phyloP scores from a whole-genome alignment of 495 filamentous ascomycete species.

The Aspergillus carlsbadensis region DNA sequence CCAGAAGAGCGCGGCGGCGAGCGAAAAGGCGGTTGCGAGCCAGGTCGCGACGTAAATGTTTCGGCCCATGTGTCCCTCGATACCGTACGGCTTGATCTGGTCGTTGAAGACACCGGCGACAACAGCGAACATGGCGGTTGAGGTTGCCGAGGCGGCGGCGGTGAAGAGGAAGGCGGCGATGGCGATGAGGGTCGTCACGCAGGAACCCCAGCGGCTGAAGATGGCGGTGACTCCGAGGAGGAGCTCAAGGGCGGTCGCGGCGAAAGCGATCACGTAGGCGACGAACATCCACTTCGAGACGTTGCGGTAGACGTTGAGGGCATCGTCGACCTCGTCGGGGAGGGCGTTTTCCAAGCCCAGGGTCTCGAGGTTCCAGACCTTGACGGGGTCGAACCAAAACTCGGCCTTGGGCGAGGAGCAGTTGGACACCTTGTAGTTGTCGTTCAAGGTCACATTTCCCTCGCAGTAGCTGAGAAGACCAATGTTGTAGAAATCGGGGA shows the following conservation, averaged over 20 bases:
- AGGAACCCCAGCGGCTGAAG: constrained; percentile 68
- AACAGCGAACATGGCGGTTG: constrained; percentile 61
- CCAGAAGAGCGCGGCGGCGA: constrained; percentile 81
- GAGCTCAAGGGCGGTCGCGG: constrained; percentile 67
- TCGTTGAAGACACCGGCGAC: constrained; percentile 58
- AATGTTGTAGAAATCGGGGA: constrained; percentile 79
- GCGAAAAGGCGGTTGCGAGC: constrained; percentile 74
- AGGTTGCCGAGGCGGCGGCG: constrained; percentile 55
- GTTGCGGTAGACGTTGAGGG: constrained; percentile 66
- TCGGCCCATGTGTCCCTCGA: constrained; percentile 60
- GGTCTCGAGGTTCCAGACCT: constrained; percentile 61
- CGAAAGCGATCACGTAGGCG: constrained; percentile 66
- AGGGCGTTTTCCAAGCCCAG: constrained; percentile 55
- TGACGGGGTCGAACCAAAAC: constrained; percentile 75
- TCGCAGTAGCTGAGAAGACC: constrained; percentile 87
- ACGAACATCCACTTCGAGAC: constrained; percentile 80
- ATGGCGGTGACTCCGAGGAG: constrained; percentile 68
- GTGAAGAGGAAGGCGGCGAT: constrained; percentile 53
- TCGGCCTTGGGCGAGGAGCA: constrained; percentile 59
- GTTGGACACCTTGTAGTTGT: constrained; percentile 35
- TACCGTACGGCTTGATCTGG: constrained; percentile 63
- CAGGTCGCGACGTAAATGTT: constrained; percentile 70
- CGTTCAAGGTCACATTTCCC: constrained; percentile 52
- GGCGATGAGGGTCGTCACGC: constrained; percentile 63
- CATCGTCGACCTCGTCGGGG: constrained; percentile 61